Percentiles rank a stretch among this genome's conserved stretches.
Conservation (phyloP, 1,284 basidiomycete species). For the Irpex sp. region DNA sequence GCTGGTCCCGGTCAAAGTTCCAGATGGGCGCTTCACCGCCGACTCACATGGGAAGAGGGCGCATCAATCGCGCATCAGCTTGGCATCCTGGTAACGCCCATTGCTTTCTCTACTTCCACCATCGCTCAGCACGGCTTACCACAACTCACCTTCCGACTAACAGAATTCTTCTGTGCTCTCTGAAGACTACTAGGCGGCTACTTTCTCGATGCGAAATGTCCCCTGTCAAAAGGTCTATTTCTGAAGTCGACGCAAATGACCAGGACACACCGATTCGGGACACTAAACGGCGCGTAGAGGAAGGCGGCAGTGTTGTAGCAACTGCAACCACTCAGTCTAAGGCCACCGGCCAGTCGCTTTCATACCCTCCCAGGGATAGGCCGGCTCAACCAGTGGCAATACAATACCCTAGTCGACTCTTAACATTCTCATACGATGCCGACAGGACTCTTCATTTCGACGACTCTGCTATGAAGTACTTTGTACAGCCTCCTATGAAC, state of each 20-base stretch:
- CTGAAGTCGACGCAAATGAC: constrained; percentile 3
- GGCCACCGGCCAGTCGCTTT: constrained; percentile 7
- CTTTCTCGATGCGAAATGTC: neutral
- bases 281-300: neutral
- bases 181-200: neutral
- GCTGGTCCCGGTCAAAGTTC: no score
- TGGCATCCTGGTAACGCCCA: no score
- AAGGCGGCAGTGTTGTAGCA: neutral
- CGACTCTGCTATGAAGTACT: constrained; percentile 68
- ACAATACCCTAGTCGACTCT: constrained; percentile 40
- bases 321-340: neutral
- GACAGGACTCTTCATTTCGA: constrained; percentile 54
- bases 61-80: no score
- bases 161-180: neutral
- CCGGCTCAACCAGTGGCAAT: constrained; percentile 28
- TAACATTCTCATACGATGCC: constrained; percentile 47
- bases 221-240: neutral
- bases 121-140: neutral
- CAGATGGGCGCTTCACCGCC: no score
- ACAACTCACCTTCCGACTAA: no score
- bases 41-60: no score
- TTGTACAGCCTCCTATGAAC: constrained; percentile 55
- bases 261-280: neutral
- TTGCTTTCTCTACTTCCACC: neutral
- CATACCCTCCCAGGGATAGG: constrained; percentile 24